Base-by-base conservation (phyloP, 2,329 filamentous ascomycete species). In the Exophiala sideris region DNA sequence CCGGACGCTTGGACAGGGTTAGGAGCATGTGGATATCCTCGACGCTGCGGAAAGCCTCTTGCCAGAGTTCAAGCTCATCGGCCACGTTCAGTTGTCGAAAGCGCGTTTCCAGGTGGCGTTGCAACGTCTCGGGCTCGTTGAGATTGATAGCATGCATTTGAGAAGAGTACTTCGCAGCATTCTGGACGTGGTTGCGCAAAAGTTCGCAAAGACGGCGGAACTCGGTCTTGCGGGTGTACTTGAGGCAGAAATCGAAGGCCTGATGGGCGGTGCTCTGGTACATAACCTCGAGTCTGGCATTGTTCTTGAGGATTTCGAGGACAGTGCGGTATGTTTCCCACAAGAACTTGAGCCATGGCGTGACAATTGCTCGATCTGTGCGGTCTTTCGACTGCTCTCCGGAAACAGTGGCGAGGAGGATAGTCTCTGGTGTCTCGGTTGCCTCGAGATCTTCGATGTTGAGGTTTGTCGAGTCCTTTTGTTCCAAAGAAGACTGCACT, bases 121-220 rank as follows among this genome's bases (percentile, higher is more conserved):
- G 94, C 50, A 99, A 82, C 32, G 94, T 99, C 71, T 99, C 94
- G 14, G 94, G 89, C 67, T 99, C 94, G 73, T 90, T 97, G 61
- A 99, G 80, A 78, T 99, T 99, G 79, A 99, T 99, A 66, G 94
- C 94, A 72, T 97, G 92, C 89, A 97, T 96, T 82, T 97, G 94
- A 61, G 91, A 86, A 42, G 92, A 96, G 78, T 97, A 99, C 77
- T 99, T 99, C 79, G 94, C 92, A 49, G 94, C 94, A 71, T 95
- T 99, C 78, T 96, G 92, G 61, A 99, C 87, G 79, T 99, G 94
- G 78, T 99, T 99, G 67, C 94, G 89, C 60, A 99, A 87, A 61
- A 99, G 84, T 79, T 99, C 94, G 77, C 94, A 99, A 50, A 99
- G 89, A 68, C 94, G 87, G 73, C 94, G 89, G 82, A 99, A 99